Evolutionary conservation across 257 asterid genomes (phyloP), one percentile per base, ranked within the genome.

Genomic region (Pogostemon cablin): DNA sequence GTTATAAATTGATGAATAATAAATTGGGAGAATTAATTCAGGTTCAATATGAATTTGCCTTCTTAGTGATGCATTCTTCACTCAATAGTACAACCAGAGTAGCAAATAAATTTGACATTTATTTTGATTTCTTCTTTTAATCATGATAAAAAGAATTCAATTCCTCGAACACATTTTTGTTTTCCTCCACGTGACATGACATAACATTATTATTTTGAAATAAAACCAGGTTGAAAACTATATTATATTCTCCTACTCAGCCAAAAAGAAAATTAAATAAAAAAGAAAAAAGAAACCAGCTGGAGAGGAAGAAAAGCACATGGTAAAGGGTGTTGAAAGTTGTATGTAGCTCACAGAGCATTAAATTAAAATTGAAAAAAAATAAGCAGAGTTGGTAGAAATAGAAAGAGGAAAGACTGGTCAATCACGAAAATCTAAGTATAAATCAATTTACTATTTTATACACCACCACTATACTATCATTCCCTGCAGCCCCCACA

Each of bases 341-440:
- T 53, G 80, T 64, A 69, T 57, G 61, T 62, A 5, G 20, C 40
- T 69, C 32, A 54, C 68, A 69, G 48, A 42, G 77, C 77, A 71
- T 71, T 71, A 38, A 42, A 42, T 42, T 42, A 17, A 53, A 53
- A 53, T 15, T 53, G 37, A 65, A 72, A 72, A 32, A 52, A 6
- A 41, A 72, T 53, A 67, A 49, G 40, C 39, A 44, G 65, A 59
- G 6, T 10, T 38, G 32, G 32, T 25, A 54, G 48, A 32, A 61
- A 67, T 42, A 42, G 52, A 77, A 65, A 72, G 74, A 66, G 56
- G 67, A 72, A 75, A 77, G 81, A 77, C 81, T 67, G 72, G 81
- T 77, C 81, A 77, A 72, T 72, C 78, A 54, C 81, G 75, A 77
- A 61, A 15, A 60, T 71, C 81, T 67, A 77, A 67, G 78, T 39